These are phyloP conservation scores for Claviceps digitariae DNA, from an alignment of 2,329 filamentous ascomycete species.

Conservation along the genomic window DNA sequence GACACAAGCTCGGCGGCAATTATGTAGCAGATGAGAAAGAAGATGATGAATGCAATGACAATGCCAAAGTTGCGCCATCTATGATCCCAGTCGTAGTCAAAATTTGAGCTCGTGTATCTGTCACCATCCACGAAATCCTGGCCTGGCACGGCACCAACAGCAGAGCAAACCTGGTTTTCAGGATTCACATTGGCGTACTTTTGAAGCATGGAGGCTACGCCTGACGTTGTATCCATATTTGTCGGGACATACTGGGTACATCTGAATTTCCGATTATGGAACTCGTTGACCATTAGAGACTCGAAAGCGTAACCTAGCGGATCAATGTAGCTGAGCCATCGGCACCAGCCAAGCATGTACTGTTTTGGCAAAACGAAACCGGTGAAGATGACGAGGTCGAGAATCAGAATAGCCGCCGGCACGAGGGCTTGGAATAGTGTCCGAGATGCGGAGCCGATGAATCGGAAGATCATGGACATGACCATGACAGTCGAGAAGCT, in stretches of 20 bases:
- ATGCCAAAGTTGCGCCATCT: slow-evolving; percentile 63
- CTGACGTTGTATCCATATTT: not conserved
- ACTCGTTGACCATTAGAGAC: slow-evolving; percentile 72
- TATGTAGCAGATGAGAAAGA: slow-evolving; percentile 50
- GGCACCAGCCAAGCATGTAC: slow-evolving; percentile 69
- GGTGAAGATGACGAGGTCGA: slow-evolving; percentile 56
- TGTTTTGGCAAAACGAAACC: slow-evolving; percentile 52
- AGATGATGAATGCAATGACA: slow-evolving; percentile 48
- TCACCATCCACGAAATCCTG: slow-evolving; percentile 40
- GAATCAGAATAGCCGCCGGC: slow-evolving; percentile 45
- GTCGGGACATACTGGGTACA: slow-evolving; percentile 35
- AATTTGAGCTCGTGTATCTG: slow-evolving; percentile 38
- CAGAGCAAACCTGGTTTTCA: slow-evolving; percentile 40
- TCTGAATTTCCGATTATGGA: slow-evolving; percentile 47
- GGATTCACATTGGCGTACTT: slow-evolving; percentile 14
- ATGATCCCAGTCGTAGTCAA: slow-evolving; percentile 43
- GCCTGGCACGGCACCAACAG: slow-evolving; percentile 45
- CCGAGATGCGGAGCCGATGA: slow-evolving; percentile 62
- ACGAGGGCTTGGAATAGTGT: slow-evolving; percentile 53
- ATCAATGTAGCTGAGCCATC: slow-evolving; percentile 73
- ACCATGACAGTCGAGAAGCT: slow-evolving; percentile 58
- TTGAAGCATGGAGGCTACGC: slow-evolving; percentile 5
- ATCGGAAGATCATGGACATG: slow-evolving; percentile 81
- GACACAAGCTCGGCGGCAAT: slow-evolving; percentile 52
- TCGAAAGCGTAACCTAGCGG: slow-evolving; percentile 74